These are phyloP conservation scores for Gossypium trilobum DNA, from an alignment of 441 rosid species.

Conservation along the genomic window DNA sequence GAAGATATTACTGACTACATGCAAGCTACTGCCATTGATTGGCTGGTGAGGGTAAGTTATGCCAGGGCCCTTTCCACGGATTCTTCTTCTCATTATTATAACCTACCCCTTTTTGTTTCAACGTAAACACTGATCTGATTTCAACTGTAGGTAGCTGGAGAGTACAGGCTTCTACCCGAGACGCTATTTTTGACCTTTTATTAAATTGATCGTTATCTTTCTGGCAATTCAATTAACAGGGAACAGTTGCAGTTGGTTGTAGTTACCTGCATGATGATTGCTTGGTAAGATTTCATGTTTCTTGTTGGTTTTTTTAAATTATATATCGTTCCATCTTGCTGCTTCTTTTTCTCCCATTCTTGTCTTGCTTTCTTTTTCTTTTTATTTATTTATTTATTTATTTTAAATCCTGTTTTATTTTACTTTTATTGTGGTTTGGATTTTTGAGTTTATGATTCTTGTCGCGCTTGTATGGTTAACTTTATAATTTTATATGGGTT, in stretches of 20 bases:
- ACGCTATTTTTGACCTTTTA: slow-evolving; percentile 41
- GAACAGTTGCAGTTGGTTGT: slow-evolving; percentile 50
- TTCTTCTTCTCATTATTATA: no score
- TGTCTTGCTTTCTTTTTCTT: no score
- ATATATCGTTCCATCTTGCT: no score
- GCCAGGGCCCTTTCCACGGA: no score
- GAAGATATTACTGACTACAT: slow-evolving; percentile 35
- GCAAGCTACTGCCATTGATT: slow-evolving; percentile 35
- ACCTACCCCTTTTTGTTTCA: no score
- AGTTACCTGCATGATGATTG: slow-evolving; percentile 54
- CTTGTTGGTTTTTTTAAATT: background rate
- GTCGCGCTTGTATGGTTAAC: no score
- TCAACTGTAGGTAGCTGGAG: slow-evolving; percentile 37
- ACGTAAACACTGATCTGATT: background rate
- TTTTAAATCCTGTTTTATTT: no score
- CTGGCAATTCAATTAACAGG: slow-evolving; percentile 39
- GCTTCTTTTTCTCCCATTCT: no score
- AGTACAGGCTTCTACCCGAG: slow-evolving; percentile 46
- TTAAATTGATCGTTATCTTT: slow-evolving; percentile 49
- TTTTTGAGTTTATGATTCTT: no score
- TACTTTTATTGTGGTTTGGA: no score
- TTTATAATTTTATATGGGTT: no score
- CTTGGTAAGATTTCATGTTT: slow-evolving; percentile 32
- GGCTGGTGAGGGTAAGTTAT: slow-evolving; percentile 38
- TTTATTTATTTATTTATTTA: no score